A percentile compares a stretch with the other conserved stretches of the same genome.
phyloP scores from a whole-genome alignment of 2,329 filamentous ascomycete species.

The Byssochlamys sp. region DNA sequence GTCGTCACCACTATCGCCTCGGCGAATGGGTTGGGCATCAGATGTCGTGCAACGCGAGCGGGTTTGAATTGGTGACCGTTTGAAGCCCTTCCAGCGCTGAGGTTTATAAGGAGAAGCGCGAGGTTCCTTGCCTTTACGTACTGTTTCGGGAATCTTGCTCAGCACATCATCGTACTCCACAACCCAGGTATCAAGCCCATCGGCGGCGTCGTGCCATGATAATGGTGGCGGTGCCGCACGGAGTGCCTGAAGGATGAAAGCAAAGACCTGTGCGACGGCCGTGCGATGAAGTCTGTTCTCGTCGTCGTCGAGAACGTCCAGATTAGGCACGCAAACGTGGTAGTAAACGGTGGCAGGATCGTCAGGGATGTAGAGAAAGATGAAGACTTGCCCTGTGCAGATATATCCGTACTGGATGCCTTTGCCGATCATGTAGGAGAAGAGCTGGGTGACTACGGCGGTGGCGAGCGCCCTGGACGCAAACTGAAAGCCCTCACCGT shows the following conservation, averaged over 20 bases:
- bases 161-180: too few relatives aligned
- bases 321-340: conserved; percentile 16
- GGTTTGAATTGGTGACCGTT: too few relatives aligned
- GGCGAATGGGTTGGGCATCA: too few relatives aligned
- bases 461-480: conserved; percentile 15
- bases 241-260: conserved; percentile 23
- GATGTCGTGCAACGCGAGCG: too few relatives aligned
- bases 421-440: conserved; percentile 19
- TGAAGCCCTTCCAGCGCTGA: too few relatives aligned
- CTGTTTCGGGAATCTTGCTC: too few relatives aligned
- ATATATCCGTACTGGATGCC: conserved; percentile 19
- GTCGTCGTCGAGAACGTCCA: conserved; percentile 15
- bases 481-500: conserved; percentile 17
- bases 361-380: conserved; percentile 19
- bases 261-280: conserved; percentile 21
- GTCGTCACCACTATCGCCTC: too few relatives aligned
- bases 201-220: conserved; percentile 16
- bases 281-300: conserved; percentile 19
- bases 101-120: too few relatives aligned
- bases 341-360: conserved; percentile 16
- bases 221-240: conserved; percentile 10
- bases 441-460: conserved; percentile 17
- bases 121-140: too few relatives aligned
- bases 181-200: not conserved
- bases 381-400: conserved; percentile 21